phyloP scores from a whole-genome alignment of 1,284 basidiomycete genomes.

The Austropuccinia psidii region DNA sequence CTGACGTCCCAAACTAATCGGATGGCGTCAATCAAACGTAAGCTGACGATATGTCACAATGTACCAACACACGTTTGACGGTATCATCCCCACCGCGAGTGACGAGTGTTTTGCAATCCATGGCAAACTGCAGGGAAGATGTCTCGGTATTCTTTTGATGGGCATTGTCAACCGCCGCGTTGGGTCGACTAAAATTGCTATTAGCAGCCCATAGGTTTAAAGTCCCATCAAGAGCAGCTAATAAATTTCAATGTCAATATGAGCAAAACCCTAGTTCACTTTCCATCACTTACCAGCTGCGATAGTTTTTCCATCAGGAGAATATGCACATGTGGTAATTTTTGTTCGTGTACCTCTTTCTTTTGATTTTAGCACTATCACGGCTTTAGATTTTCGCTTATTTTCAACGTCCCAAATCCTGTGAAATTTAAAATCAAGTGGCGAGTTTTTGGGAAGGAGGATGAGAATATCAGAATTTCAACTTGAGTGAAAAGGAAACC shows the following conservation, averaged over 20 bases:
- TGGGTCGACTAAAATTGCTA: conserved; percentile 83
- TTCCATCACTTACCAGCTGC: conserved; percentile 61
- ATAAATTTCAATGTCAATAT: conserved; percentile 33
- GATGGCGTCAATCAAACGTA: background rate
- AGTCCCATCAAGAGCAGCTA: conserved; percentile 81
- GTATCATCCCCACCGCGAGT: conserved; percentile 88
- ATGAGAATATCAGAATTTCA: conserved; percentile 1
- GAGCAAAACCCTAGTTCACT: background rate
- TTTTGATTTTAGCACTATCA: conserved; percentile 93
- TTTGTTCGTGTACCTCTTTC: conserved; percentile 91
- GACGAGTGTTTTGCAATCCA: conserved; percentile 70
- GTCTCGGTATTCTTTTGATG: conserved; percentile 75
- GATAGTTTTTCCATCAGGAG: conserved; percentile 72
- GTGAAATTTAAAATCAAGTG: conserved; percentile 18
- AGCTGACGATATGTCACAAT: background rate
- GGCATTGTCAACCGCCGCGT: conserved; percentile 72
- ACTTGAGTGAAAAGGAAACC: background rate
- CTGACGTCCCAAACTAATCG: conserved; percentile 85
- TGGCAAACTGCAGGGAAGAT: conserved; percentile 71
- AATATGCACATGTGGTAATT: conserved; percentile 77
- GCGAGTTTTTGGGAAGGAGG: conserved; percentile 20
- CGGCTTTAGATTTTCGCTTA: conserved; percentile 78
- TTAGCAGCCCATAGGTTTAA: conserved; percentile 87
- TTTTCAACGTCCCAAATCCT: conserved; percentile 91
- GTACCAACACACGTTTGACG: conserved; percentile 67